Conservation (phyloP, 345 rosid species). For the Rhodamnia rubescens region DNA sequence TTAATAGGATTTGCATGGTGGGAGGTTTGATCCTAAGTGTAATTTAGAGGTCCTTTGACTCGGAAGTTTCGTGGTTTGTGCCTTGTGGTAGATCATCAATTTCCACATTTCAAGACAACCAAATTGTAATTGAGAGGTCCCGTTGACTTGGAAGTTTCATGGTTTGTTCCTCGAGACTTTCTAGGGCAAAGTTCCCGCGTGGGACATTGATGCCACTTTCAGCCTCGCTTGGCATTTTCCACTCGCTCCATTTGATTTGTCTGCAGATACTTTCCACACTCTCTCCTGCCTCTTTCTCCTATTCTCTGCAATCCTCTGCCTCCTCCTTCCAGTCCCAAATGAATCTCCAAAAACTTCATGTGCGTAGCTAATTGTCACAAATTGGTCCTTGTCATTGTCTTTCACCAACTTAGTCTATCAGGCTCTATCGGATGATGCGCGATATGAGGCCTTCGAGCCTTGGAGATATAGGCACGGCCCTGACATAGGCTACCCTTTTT, state of each 20-base stretch:
- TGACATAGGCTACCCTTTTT: neutral
- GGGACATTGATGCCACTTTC: neutral
- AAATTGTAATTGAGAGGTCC: neutral
- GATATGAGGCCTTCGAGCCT: neutral
- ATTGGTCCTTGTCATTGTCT: conserved; percentile 16
- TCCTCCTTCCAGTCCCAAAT: fast-evolving
- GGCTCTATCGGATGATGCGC: neutral
- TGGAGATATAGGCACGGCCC: neutral
- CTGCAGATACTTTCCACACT: neutral
- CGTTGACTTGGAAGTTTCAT: neutral
- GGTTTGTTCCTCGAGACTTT: neutral
- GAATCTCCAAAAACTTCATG: neutral
- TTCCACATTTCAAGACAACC: neutral
- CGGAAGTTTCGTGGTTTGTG: too few relatives aligned
- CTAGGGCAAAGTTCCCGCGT: neutral
- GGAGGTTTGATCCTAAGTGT: too few relatives aligned
- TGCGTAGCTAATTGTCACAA: conserved; percentile 8
- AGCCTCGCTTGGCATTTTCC: neutral
- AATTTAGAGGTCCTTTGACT: too few relatives aligned
- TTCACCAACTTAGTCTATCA: neutral
- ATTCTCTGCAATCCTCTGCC: neutral
- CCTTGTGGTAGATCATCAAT: neutral
- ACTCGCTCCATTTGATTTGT: neutral
- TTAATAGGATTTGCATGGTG: neutral
- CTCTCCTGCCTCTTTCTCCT: neutral